Base-by-base conservation (phyloP, 2,329 filamentous ascomycete genomes). In the Thelonectria olida region DNA sequence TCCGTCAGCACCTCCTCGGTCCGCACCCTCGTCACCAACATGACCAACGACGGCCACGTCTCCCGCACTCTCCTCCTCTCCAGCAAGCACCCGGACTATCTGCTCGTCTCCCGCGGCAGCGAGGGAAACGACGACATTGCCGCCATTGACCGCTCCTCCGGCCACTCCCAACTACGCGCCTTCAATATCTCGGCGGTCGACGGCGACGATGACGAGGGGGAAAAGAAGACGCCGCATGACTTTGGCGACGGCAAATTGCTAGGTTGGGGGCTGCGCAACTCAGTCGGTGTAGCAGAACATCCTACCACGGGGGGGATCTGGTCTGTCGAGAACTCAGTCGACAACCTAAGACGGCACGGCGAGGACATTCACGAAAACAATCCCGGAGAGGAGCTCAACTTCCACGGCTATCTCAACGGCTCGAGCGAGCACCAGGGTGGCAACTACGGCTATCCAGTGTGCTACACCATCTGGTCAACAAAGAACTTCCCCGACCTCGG, bases 321-420 rank as follows among this genome's bases (percentile, higher is more conserved):
- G 78, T 81, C 79, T 17, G 88, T 93, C 7, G 91, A 93, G 75
- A 93, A 93, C 75, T 89, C 86, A 2, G 87, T 87, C 8, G 90
- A 92, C 74, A 75, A 90, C 36, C 80, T 92, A 15, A 76, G 76
- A 13, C 82, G 90, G 28, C 75, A 82, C 48, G 85, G 84, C 9
- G 66, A 80, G n/a, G 87, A 90, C 62, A 83, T 92, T 44, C 87
- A 90, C 66, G 74, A 85, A 61, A 81, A 91, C 68, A 93, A 93
- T 69, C 90, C 90, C 0, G 90, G 83, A 15, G 91, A 93, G 72
- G 89, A 93, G 75, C 76, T 93, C 73, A 92, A 93, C 75, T 92
- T 86, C 73, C 86, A 90, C 61, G 90, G 90, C 4, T 84, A 82
- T 58, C 78, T 91, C 47, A 74, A 75, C 61, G 69, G 74, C 13